These are phyloP conservation scores for Aspergillus ustus DNA, from an alignment of 2,329 filamentous ascomycete species.

Conservation along the genomic window DNA sequence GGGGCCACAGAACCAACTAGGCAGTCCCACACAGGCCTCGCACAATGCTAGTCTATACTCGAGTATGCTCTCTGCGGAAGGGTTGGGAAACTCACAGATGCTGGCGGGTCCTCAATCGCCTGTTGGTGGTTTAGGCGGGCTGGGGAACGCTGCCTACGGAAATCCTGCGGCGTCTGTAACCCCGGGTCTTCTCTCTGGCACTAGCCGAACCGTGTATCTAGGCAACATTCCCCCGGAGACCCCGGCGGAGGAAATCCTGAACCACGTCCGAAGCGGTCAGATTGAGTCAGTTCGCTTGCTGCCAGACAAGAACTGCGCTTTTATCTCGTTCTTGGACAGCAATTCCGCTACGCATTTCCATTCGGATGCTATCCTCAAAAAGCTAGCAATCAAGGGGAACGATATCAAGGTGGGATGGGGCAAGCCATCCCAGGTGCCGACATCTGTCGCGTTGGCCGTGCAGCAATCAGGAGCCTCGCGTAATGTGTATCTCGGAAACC, in stretches of 20 bases:
- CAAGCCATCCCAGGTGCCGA: conserved; percentile 96
- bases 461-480: conserved; percentile 96
- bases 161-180: conserved; percentile 75
- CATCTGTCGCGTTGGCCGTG: conserved; percentile 93
- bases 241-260: conserved; percentile 91
- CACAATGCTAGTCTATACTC: conserved; percentile 78
- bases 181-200: conserved; percentile 82
- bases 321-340: conserved; percentile 97
- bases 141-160: conserved; percentile 63
- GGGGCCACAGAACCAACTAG: conserved; percentile 63
- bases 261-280: conserved; percentile 94
- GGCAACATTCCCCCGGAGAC: conserved; percentile 99
- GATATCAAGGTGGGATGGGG: conserved; percentile 99
- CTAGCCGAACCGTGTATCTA: conserved; percentile 94
- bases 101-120: conserved; percentile 83
- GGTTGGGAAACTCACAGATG: conserved; percentile 79
- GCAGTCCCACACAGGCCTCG: conserved; percentile 75
- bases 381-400: conserved; percentile 96
- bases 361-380: conserved; percentile 99
- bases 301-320: conserved; percentile 99
- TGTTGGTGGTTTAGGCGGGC: conserved; percentile 71
- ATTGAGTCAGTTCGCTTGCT: conserved; percentile 98
- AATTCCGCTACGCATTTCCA: conserved; percentile 99
- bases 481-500: conserved; percentile 94
- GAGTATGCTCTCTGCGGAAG: conserved; percentile 81